Conservation (phyloP, 768 basidiomycete genomes). For the Neoboletus brunneissimus region DNA sequence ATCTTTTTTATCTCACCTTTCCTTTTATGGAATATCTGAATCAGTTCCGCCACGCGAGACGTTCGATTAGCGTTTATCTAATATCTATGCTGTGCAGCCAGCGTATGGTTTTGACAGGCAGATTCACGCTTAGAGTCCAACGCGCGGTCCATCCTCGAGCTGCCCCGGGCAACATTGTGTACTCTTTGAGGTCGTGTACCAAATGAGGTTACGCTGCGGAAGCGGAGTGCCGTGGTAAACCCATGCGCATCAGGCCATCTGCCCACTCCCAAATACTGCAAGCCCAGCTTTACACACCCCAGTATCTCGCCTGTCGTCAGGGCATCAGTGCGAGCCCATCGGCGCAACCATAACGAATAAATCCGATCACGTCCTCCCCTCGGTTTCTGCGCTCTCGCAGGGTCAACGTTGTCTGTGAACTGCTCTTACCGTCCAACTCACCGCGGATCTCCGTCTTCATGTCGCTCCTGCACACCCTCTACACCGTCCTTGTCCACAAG, state of each 20-base stretch:
- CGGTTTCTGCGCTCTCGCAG: conserved; percentile 34
- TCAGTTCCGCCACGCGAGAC: conserved; percentile 13
- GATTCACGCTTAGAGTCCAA: neutral
- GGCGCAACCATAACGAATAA: conserved; percentile 52
- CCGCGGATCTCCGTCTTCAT: conserved; percentile 41
- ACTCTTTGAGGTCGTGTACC: neutral
- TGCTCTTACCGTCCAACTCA: conserved; percentile 34
- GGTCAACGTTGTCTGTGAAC: conserved; percentile 18
- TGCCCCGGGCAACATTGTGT: neutral
- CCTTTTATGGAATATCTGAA: conserved; percentile 19
- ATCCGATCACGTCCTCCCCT: conserved; percentile 50
- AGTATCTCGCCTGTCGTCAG: conserved; percentile 21
- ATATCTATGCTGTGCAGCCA: conserved; percentile 12
- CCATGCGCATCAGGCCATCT: conserved; percentile 8
- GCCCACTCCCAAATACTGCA: conserved; percentile 28
- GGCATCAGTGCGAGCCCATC: conserved; percentile 58
- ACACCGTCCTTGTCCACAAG: conserved; percentile 65
- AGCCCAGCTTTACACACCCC: conserved; percentile 18
- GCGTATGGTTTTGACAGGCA: neutral
- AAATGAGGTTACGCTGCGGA: conserved; percentile 19
- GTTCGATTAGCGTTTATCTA: conserved; percentile 18
- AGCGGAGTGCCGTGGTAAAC: conserved; percentile 27
- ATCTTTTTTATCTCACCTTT: conserved; percentile 5
- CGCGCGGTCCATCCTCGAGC: neutral
- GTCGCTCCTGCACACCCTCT: conserved; percentile 35